Base-by-base conservation (phyloP, 140 eudicot species). In the Flaveria floridana region DNA sequence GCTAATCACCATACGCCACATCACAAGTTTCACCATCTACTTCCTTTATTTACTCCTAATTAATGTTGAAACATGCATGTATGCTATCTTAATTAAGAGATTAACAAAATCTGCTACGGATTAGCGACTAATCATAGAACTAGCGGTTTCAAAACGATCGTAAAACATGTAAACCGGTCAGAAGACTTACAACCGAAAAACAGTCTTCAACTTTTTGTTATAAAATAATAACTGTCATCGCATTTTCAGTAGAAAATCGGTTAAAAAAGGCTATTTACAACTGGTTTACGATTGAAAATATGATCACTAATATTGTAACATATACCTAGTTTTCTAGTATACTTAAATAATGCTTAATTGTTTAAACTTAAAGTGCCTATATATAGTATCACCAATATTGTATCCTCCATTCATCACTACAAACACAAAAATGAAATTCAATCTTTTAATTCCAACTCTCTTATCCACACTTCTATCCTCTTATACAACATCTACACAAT, bases 401-500 rank as follows among this genome's bases (percentile, higher is more conserved):
- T 58, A 67, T 67, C 47, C 30, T 57, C 30, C 80, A 68, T 51
- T 68, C 67, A 12, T 68, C 67, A 12, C 15, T 74, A 68, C 76
- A 74, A 56, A 51, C 41, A 74, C 76, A 80, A 74, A 74, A n/a
- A 80, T 80, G 84, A 80, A 80, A 62, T 47, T 58, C 12, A 80
- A 57, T 12, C 34, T 80, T 67, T 26, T 74, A 39, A 13, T 74
- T 68, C 42, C 57, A 16, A 19, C 52, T 76, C 80, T 71, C 68
- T 50, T 55, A 64, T 76, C 62, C 37, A 56, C 65, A 56, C 51
- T 70, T 12, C 15, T 83, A 74, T 81, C 63, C 21, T 63, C 65
- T 11, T 46, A 25, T 67, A 10, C 58, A 50, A 39, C 85, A 34
- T 77, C 72, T 16, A 2, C 81, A 14, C 78, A 77, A 26, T 64